Evolutionary conservation across 805 yeast genomes (phyloP).

Genomic region (Yarrowia divulgata): DNA sequence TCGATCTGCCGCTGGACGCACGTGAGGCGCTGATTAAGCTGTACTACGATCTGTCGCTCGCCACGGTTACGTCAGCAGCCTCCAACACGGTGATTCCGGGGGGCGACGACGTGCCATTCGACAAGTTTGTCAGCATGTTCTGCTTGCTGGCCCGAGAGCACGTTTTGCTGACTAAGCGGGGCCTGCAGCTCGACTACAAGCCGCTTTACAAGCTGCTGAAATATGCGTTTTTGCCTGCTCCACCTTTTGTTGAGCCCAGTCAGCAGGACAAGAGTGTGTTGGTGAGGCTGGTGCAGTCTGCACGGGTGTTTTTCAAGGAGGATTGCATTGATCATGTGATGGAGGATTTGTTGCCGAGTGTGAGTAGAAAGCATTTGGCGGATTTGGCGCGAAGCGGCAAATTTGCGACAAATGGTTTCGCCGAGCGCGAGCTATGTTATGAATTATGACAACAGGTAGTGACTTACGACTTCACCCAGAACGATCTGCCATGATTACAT

Average conservation of each 20-base stretch:
- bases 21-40: constrained; percentile 69
- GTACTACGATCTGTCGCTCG: constrained; percentile 72
- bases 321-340: constrained; percentile 42
- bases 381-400: no score
- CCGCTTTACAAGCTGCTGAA: constrained; percentile 49
- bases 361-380: constrained; percentile 35
- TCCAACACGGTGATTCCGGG: constrained; percentile 14
- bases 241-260: constrained; percentile 36
- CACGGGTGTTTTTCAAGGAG: constrained; percentile 46
- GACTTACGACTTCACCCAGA: no score
- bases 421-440: no score
- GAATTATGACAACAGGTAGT: no score
- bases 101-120: constrained; percentile 63
- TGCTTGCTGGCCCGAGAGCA: constrained; percentile 62
- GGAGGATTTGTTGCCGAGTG: constrained; percentile 47
- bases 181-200: constrained; percentile 61
- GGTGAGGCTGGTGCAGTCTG: constrained; percentile 44
- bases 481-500: no score
- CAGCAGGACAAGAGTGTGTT: constrained; percentile 40
- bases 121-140: constrained; percentile 68
- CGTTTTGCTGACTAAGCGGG: constrained; percentile 48
- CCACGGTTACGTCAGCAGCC: constrained; percentile 44
- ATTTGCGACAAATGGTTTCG: no score
- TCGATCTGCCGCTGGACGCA: constrained; percentile 73
- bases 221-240: constrained; percentile 27